Conservation (phyloP, 306 rosid species). For the Casuarina cunninghamiana region DNA sequence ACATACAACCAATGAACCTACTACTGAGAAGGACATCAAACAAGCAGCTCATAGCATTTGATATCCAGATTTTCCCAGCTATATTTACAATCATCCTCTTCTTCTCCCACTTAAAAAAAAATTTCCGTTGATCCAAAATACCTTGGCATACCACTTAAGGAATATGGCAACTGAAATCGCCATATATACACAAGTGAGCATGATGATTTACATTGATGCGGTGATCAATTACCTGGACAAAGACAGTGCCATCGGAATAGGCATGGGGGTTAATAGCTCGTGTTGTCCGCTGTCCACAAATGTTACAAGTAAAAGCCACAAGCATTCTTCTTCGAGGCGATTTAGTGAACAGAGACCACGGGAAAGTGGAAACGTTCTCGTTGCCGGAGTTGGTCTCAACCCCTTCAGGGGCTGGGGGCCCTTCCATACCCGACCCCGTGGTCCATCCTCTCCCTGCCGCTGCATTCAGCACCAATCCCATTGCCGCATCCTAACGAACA, state of each 20-base stretch:
- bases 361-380: constrained; percentile 81
- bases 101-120: background rate
- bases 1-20: background rate
- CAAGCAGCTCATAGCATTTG: background rate
- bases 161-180: background rate
- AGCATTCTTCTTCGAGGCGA: constrained; percentile 95
- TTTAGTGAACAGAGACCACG: constrained; percentile 97
- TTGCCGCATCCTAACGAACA: constrained; percentile 73
- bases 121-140: background rate
- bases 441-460: constrained; percentile 96
- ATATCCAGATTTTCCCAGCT: background rate
- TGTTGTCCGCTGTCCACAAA: constrained; percentile 93
- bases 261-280: constrained; percentile 98
- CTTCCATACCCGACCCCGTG: constrained; percentile 98
- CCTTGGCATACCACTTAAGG: background rate
- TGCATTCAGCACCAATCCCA: constrained; percentile 93
- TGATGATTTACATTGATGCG: background rate
- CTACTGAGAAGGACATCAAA: background rate
- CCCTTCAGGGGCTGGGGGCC: constrained; percentile 81
- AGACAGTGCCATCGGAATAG: constrained; percentile 95
- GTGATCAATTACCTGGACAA: constrained; percentile 70
- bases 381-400: constrained; percentile 44
- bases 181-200: background rate
- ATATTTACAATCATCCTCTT: background rate
- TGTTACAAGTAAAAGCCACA: constrained; percentile 89